A percentile compares a stretch with the other conserved stretches of the same genome.
These are phyloP conservation scores for Wallemia mellicola DNA, from an alignment of 1,284 basidiomycete species.

Conservation along the genomic window DNA sequence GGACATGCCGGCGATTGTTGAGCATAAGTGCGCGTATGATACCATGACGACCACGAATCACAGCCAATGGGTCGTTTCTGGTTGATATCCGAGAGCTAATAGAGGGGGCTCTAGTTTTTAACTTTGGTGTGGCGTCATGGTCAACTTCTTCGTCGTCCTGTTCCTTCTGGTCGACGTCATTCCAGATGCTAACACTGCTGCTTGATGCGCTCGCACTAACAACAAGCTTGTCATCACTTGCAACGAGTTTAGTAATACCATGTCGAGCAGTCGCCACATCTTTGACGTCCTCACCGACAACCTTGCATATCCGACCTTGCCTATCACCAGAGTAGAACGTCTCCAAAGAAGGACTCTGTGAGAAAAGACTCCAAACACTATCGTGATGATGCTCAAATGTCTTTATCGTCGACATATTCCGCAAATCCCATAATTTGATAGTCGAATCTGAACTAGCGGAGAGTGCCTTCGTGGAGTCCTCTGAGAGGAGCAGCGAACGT, in stretches of 20 bases:
- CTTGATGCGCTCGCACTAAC: conserved; percentile 50
- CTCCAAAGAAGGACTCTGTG: conserved; percentile 59
- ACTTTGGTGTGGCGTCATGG: conserved; percentile 44
- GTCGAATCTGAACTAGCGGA: conserved; percentile 66
- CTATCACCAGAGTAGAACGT: conserved; percentile 89
- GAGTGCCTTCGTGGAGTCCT: conserved; percentile 37
- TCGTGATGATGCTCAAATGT: conserved; percentile 30
- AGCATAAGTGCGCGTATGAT: conserved; percentile 53
- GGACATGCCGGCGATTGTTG: conserved; percentile 68
- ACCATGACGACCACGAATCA: conserved; percentile 49
- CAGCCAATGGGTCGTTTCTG: conserved; percentile 27
- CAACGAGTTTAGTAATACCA: neutral
- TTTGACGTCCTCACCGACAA: conserved; percentile 52
- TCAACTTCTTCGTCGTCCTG: too few relatives aligned
- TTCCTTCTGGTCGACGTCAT: conserved; percentile 48
- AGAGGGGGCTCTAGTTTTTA: conserved; percentile 7
- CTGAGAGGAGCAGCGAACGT: conserved; percentile 53
- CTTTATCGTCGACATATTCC: neutral
- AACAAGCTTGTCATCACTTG: neutral
- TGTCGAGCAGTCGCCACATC: conserved; percentile 17
- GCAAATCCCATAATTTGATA: conserved; percentile 14
- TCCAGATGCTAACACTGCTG: conserved; percentile 37
- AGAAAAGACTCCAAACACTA: conserved; percentile 70
- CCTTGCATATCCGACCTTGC: conserved; percentile 19
- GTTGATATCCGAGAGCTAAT: neutral